Evolutionary conservation across 148 eudicot species (phyloP).

Genomic region (Arctostaphylos glauca): DNA sequence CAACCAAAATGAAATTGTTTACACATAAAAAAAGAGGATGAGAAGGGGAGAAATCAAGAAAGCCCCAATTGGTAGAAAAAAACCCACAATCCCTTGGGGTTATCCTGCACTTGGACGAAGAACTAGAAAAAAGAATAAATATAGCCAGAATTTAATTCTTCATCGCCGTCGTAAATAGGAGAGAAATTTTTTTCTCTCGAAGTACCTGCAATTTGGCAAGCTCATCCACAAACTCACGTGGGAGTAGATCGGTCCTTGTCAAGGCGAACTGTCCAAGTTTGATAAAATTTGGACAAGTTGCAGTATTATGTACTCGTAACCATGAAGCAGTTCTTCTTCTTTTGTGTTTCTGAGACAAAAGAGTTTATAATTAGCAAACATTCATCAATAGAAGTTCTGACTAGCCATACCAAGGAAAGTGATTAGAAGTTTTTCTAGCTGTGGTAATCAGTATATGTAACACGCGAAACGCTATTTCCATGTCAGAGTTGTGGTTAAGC

Average conservation of each 20-base stretch:
- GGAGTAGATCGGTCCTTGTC: conserved; percentile 92
- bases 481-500: neutral
- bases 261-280: conserved; percentile 91
- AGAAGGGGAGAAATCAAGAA: neutral
- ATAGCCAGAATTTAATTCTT: no score
- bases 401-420: no score
- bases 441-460: neutral
- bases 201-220: conserved; percentile 94
- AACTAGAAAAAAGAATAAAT: neutral
- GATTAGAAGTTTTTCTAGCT: no score
- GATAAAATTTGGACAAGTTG: conserved; percentile 97
- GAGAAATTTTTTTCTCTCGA: neutral
- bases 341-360: conserved; percentile 51
- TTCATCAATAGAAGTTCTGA: neutral
- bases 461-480: neutral
- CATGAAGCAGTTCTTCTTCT: conserved; percentile 80
- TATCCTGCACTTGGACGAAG: neutral
- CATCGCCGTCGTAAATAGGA: neutral
- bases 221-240: conserved; percentile 90
- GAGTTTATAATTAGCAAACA: neutral
- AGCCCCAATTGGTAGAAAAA: no score
- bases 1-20: no score
- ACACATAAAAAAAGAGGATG: no score
- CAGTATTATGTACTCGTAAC: conserved; percentile 78
- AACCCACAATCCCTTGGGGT: no score